phyloP scores from a whole-genome alignment of 2,329 filamentous ascomycete species.

The Sporothrix sp. region DNA sequence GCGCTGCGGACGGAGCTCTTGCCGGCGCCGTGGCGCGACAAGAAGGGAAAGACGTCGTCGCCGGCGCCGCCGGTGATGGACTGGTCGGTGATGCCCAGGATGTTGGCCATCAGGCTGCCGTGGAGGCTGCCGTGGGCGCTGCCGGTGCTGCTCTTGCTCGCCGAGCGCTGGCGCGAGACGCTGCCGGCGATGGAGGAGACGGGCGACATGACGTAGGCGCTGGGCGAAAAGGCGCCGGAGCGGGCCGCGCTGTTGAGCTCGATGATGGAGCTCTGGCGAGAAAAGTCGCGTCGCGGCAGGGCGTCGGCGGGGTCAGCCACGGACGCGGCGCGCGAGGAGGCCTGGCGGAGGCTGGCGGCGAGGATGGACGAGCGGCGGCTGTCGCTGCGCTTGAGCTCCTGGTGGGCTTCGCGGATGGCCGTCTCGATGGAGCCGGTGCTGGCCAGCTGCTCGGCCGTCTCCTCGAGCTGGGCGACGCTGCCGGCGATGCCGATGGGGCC shows the following conservation, averaged over 20 bases:
- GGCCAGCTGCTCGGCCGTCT: constrained; percentile 64
- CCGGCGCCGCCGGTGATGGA: constrained; percentile 28
- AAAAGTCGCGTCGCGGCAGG: constrained; percentile 21
- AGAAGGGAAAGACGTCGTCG: constrained; percentile 24
- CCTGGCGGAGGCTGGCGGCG: constrained; percentile 34
- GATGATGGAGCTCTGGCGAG: constrained; percentile 49
- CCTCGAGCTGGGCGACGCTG: constrained; percentile 66
- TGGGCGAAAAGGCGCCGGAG: constrained; percentile 60
- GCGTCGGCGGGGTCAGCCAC: neutral
- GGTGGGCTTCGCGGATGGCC: constrained; percentile 64
- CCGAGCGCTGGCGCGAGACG: constrained; percentile 40
- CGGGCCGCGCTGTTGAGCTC: constrained; percentile 58
- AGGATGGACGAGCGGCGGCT: constrained; percentile 55
- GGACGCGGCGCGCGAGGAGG: constrained; percentile 13
- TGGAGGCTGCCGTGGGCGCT: constrained; percentile 20
- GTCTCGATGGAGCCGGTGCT: constrained; percentile 67
- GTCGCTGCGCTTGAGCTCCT: constrained; percentile 60
- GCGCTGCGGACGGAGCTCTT: constrained; percentile 44
- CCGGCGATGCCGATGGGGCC: constrained; percentile 52
- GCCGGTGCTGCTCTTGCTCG: constrained; percentile 42
- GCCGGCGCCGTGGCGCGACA: constrained; percentile 44
- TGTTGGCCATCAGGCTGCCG: neutral
- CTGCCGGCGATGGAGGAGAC: constrained; percentile 50
- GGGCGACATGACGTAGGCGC: constrained; percentile 58
- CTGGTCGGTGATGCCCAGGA: constrained; percentile 2